These are phyloP conservation scores for Acacia crassicarpa DNA, from an alignment of 306 rosid species.

Conservation along the genomic window DNA sequence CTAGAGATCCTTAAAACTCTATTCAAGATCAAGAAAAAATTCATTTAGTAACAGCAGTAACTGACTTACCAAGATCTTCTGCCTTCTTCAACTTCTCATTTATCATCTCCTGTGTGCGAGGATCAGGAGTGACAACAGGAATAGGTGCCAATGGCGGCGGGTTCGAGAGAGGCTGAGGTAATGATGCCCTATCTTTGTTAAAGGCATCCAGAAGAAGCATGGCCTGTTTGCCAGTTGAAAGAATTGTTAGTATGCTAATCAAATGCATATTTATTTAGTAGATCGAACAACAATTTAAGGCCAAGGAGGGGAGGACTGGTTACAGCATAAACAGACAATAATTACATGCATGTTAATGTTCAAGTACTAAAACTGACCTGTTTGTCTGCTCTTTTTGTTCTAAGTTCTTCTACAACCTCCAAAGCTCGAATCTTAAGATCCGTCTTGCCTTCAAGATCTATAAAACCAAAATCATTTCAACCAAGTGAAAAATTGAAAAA, in stretches of 20 bases:
- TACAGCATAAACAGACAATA: neutral
- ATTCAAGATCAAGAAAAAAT: neutral
- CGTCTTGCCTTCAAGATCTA: slow-evolving; percentile 97
- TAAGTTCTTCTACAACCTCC: slow-evolving; percentile 91
- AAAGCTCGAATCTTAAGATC: slow-evolving; percentile 88
- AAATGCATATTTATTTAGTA: neutral
- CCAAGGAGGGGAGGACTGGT: neutral
- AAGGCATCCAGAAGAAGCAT: slow-evolving; percentile 94
- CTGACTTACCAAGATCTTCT: slow-evolving; percentile 88
- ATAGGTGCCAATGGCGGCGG: slow-evolving; percentile 88
- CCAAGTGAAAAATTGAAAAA: neutral
- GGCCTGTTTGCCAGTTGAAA: slow-evolving; percentile 54
- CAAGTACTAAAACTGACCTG: slow-evolving; percentile 57
- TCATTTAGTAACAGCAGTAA: neutral
- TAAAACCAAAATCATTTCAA: slow-evolving; percentile 28
- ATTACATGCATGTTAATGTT: slow-evolving; percentile 4
- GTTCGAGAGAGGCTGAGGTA: slow-evolving; percentile 91
- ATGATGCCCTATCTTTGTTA: slow-evolving; percentile 93
- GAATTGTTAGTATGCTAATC: slow-evolving; percentile 17
- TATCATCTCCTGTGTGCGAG: slow-evolving; percentile 95
- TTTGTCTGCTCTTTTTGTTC: slow-evolving; percentile 91
- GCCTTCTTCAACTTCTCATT: slow-evolving; percentile 98
- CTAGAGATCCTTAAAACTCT: slow-evolving; percentile 1
- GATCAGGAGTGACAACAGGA: slow-evolving; percentile 83
- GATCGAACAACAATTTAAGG: slow-evolving; percentile 7